Percentiles rank a stretch among this genome's conserved stretches.
Conservation (phyloP, 208 protist species). For the Crithidia brevicula region DNA sequence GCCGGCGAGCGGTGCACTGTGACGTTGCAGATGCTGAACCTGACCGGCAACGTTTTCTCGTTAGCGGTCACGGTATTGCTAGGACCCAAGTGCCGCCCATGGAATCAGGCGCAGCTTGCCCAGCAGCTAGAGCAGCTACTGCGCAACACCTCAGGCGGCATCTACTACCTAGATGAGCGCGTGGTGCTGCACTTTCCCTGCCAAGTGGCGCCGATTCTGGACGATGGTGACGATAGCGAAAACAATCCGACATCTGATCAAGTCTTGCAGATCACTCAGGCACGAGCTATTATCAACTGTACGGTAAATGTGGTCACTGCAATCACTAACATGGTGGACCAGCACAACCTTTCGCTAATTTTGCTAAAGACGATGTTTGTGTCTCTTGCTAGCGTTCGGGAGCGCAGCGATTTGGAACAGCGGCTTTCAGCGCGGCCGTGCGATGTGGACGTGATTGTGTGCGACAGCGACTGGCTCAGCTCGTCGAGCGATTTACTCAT, state of each 20-base stretch:
- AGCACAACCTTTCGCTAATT: conserved; percentile 89
- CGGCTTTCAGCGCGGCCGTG: conserved; percentile 62
- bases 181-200: conserved; percentile 81
- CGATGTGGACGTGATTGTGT: conserved; percentile 89
- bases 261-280: conserved; percentile 67
- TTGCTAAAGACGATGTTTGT: conserved; percentile 92
- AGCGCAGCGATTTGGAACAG: conserved; percentile 77
- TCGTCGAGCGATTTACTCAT: conserved; percentile 67
- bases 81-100: conserved; percentile 35
- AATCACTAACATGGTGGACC: conserved; percentile 87
- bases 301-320: conserved; percentile 89
- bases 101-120: conserved; percentile 39
- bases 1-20: conserved; percentile 45
- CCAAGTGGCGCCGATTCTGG: conserved; percentile 76
- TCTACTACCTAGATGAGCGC: conserved; percentile 43
- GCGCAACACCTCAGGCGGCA: conserved; percentile 54
- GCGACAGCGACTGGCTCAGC: conserved; percentile 86
- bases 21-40: conserved; percentile 66
- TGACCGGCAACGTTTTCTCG: conserved; percentile 62
- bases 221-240: conserved; percentile 59
- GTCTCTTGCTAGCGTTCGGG: conserved; percentile 79
- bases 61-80: conserved; percentile 58
- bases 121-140: conserved; percentile 48
- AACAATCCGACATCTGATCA: conserved; percentile 39
- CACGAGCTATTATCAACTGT: conserved; percentile 83